Evolutionary conservation across 164 flowering plant species (phyloP).

Genomic region (Dillenia suffruticosa): DNA sequence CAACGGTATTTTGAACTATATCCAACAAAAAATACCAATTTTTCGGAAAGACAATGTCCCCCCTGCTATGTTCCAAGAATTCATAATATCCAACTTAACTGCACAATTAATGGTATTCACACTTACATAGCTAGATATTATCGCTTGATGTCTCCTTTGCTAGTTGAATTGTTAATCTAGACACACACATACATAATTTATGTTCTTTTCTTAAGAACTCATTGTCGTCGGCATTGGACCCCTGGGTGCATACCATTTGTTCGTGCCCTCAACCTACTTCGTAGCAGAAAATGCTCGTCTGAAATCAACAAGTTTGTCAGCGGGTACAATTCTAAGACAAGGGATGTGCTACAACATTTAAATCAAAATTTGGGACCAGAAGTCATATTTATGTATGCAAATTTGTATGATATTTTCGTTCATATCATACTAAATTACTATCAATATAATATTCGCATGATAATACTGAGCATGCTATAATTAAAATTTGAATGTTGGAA

Average conservation of each 20-base stretch:
- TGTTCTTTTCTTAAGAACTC: constrained; percentile 24
- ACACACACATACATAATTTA: background rate
- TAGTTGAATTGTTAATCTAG: background rate
- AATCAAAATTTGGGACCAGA: constrained; percentile 39
- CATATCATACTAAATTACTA: constrained; percentile 31
- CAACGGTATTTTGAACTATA: constrained; percentile 52
- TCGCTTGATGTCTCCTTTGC: background rate
- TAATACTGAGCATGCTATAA: too few species aligned
- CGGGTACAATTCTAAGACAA: constrained; percentile 44
- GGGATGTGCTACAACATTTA: constrained; percentile 17
- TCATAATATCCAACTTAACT: constrained; percentile 58
- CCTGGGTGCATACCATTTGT: constrained; percentile 71
- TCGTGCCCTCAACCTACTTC: constrained; percentile 37
- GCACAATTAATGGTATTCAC: constrained; percentile 51
- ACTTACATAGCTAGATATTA: background rate
- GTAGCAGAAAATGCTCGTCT: constrained; percentile 33
- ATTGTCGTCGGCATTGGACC: constrained; percentile 60
- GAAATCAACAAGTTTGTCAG: constrained; percentile 34
- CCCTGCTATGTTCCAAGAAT: constrained; percentile 33
- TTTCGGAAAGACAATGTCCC: constrained; percentile 24
- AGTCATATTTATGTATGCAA: constrained; percentile 47
- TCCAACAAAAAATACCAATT: constrained; percentile 49
- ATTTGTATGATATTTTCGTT: constrained; percentile 39
- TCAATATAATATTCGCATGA: too few species aligned
- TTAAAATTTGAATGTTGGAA: constrained; percentile 6